Base-by-base conservation (phyloP, 2,329 filamentous ascomycete species). In the Parastagonospora avenae region DNA sequence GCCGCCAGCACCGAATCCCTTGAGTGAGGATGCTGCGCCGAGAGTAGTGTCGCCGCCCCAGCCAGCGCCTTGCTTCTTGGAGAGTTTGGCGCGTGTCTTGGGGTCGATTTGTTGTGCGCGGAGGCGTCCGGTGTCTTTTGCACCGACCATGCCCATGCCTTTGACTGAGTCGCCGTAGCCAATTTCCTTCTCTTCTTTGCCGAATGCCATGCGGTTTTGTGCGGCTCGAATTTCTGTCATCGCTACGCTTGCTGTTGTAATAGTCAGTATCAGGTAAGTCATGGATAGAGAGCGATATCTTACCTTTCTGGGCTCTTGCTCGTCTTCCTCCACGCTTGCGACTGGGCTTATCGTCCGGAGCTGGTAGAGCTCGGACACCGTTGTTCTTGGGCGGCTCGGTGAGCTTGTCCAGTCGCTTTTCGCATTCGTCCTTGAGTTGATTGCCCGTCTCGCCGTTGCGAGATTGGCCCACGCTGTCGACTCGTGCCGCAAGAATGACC, bases 151-250 rank as follows among this genome's bases (percentile, higher is more conserved):
- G 48, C 94, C 94, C 73, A 99, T 79, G 27, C 94, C 94, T 53
- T 88, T 87, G 0, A 92, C 96, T 48, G 85, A 85, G 62, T 96
- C 92, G 43, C 92, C 93, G 71, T 95, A 97, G 29, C 92, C 93
- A 1, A 94, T 87, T 74, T 99, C 94, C 64, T 86, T 88, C 75
- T 99, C 94, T 74, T 97, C 93, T 72, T 96, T 94, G 51, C 92
- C 92, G 68, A 99, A 99, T 0, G 88, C 91, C 84, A 99, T 88
- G 46, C 94, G 85, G 77, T 99, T 99, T 76, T 97, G 94, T 4
- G 92, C 92, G 74, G 97, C 97, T 59, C 92, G 87, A 28, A 99
- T 80, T 48, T 99, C 94, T 0, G 94, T 99, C 91, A 97, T 96
- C 53, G 94, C 93, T 6, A 91, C 91, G 4, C 93, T 92, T 74